Evolutionary conservation across 768 basidiomycete genomes (phyloP), one percentile per base, ranked within the genome.

Genomic region (Pisolithus microcarpus): DNA sequence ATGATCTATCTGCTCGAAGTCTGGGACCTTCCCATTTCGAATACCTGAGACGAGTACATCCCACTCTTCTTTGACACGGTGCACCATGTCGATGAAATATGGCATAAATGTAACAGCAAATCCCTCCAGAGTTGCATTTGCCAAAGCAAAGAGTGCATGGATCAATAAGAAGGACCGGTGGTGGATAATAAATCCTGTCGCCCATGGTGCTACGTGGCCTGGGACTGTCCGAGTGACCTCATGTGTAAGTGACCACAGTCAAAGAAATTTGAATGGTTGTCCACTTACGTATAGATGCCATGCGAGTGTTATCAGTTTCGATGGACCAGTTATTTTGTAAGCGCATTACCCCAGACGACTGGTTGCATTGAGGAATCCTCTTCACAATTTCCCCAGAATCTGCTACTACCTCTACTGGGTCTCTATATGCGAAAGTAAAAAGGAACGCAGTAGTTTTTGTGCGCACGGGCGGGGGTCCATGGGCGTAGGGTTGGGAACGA

Each of bases 111-210:
- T 34, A 10, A 34, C 34, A 34, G 34, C 34, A 34, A 34, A 34
- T 11, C 34, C 34, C 34, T 34, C 34, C 34, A 34, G 34, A 3
- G 34, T 13, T 34, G 43, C 7, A 8, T 62, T 54, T 7, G 50
- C 51, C 23, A 62, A 54, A 13, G 57, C 59, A 34, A 63, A 62
- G 16, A 61, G 18, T 37, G 39, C 16, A 10, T 63, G 59, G 48
- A 49, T 54, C 19, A 64, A 46, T 30, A 64, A 52, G 23, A 55
- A 61, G 4, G 57, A 53, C 10, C 51, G 46, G 23, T 62, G 34
- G 34, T 34, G 34, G 13, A 15, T 34, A 5, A 34, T 34, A 34
- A 34, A 34, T 34, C 34, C 34, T 34, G 34, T 34, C 15, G 34
- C 34, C 34, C 34, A 34, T 34, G 34, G 34, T 1, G 34, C 34